A percentile compares a stretch with the other conserved stretches of the same genome.
These are phyloP conservation scores for Spizellomyces sp. DNA, from an alignment of 192 early-diverging fungal species.

Conservation along the genomic window DNA sequence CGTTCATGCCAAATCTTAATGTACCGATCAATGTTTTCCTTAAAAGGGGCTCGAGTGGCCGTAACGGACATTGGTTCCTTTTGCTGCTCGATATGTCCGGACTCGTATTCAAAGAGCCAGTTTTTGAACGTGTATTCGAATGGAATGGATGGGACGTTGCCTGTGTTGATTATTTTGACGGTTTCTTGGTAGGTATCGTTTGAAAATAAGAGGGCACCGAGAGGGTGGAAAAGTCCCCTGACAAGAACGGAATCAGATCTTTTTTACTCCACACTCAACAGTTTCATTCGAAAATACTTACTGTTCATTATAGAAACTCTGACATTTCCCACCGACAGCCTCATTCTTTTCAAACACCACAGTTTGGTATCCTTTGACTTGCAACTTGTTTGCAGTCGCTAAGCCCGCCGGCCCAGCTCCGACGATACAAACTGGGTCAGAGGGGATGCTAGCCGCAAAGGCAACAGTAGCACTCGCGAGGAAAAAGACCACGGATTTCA, in stretches of 20 bases:
- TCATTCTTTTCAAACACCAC: background rate
- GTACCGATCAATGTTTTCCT: background rate
- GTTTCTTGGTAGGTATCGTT: background rate
- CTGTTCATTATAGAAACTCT: background rate
- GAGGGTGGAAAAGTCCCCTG: background rate
- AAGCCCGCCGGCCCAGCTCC: background rate
- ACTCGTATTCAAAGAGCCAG: background rate
- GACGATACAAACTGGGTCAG: conserved; percentile 5
- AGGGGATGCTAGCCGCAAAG: too few species aligned
- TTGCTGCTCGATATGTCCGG: conserved; percentile 4
- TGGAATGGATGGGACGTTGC: background rate
- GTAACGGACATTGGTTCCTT: background rate
- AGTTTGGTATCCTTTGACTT: background rate
- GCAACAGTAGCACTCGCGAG: too few species aligned
- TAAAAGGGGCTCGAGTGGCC: background rate
- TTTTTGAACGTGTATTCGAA: background rate
- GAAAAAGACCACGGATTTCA: too few species aligned
- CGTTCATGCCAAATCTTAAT: background rate
- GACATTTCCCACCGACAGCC: background rate
- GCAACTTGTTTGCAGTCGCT: background rate
- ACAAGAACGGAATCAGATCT: too few species aligned
- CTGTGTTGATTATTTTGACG: background rate
- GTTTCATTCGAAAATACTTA: too few species aligned
- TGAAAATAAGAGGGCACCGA: background rate
- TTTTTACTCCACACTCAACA: too few species aligned